A percentile compares a stretch with the other conserved stretches of the same genome.
These are phyloP conservation scores for Oryza glaberrima DNA, from an alignment of 176 grass and related monocot genomes.

Conservation along the genomic window DNA sequence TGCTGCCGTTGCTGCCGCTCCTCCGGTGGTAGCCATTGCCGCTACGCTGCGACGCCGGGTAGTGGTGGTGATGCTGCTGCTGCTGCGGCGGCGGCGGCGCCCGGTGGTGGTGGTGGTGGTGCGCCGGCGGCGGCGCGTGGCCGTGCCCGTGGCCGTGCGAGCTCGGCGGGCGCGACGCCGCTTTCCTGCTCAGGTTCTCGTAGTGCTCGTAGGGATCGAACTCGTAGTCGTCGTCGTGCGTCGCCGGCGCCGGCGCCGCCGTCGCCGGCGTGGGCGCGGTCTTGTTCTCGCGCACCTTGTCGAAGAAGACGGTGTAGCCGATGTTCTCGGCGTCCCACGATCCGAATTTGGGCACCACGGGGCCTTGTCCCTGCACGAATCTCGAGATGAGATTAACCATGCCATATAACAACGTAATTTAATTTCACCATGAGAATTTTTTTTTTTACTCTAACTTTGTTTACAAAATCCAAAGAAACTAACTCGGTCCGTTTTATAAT, in stretches of 20 bases:
- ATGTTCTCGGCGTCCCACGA: slow-evolving; percentile 81
- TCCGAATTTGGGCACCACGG: slow-evolving; percentile 67
- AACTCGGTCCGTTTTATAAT: too few relatives aligned
- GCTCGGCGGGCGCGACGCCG: slow-evolving; percentile 23
- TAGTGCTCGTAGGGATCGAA: slow-evolving; percentile 59
- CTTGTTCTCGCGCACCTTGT: slow-evolving; percentile 76
- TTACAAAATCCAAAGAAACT: too few relatives aligned
- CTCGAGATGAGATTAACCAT: background rate
- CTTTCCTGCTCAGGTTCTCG: slow-evolving; percentile 44
- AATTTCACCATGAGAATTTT: background rate
- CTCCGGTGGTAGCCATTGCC: slow-evolving; percentile 38
- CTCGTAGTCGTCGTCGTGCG: slow-evolving; percentile 11
- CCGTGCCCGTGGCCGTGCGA: slow-evolving; percentile 6
- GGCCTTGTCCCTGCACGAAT: slow-evolving; percentile 34
- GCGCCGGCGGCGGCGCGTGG: background rate
- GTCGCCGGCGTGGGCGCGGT: background rate
- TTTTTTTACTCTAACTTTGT: too few relatives aligned
- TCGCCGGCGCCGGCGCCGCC: background rate
- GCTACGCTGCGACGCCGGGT: background rate
- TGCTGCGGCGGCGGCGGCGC: background rate
- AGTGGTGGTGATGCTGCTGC: slow-evolving; percentile 24
- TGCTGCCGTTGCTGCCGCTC: slow-evolving; percentile 50
- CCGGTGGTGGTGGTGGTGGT: background rate
- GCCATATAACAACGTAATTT: background rate
- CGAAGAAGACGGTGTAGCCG: slow-evolving; percentile 86